Base-by-base conservation (phyloP, 345 rosid species). In the Clarkia xantiana region DNA sequence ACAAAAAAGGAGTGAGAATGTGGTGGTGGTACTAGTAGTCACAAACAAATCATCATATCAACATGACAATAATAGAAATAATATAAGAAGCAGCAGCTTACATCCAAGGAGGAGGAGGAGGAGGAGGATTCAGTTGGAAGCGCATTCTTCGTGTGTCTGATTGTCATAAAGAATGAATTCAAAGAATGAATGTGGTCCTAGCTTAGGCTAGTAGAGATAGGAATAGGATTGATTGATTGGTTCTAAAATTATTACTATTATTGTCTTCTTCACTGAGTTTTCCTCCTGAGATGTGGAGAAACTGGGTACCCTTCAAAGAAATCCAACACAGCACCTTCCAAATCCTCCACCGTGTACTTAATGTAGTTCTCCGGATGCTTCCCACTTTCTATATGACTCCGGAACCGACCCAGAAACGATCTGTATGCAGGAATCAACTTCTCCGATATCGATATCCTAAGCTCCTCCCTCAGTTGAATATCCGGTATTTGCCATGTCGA, bases 311-410 rank as follows among this genome's bases (percentile, higher is more conserved):
- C 97, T 67, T 90, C 97, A 14, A 90, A 90, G 80, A 90, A 82
- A 82, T 90, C 97, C 69, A 85, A 71, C 57, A 86, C 78, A 23
- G 79, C 82, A 16, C 52, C 70, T 71, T 90, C 97, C 53, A 90
- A 68, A 69, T 90, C 95, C 72, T 86, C 95, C 3, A 76, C 88
- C 0, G 94, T 69, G 49, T 80, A 90, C 71, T 85, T 90, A 59
- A 90, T 71, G 70, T 82, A 90, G 63, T 82, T 82, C 74, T 90
- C 97, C 0, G 97, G 95, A 65, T 90, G 97, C 72, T 50, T 90
- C 56, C 86, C 94, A 53, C 86, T 82, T 74, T 90, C 97, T 57
- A 90, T 82, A 57, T 82, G 86, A 60, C 81, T 73, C 70, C 94
- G 82, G 67, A 82, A 90, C 56, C 97, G 70, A 65, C 94, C 97